Percentiles rank a stretch among this genome's conserved stretches.
Conservation (phyloP, 2,329 filamentous ascomycete genomes). For the Endoconidiophora laricicola region DNA sequence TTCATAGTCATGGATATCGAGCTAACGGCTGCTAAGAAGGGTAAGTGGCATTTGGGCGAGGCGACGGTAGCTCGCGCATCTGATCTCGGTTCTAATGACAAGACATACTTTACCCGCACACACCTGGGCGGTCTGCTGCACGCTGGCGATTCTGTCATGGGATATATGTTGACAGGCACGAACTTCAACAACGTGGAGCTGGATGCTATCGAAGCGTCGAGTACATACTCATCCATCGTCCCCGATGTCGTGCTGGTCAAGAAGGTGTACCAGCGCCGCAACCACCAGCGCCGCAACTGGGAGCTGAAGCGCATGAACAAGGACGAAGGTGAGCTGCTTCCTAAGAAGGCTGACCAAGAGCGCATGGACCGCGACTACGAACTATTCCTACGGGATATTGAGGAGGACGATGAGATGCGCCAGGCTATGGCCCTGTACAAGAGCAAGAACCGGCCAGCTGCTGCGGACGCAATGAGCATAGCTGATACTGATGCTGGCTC, state of each 20-base stretch:
- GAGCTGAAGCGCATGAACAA: constrained; percentile 82
- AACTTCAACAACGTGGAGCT: constrained; percentile 86
- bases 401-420: constrained; percentile 82
- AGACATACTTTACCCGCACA: constrained; percentile 75
- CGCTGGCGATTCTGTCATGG: constrained; percentile 80
- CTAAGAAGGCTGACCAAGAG: constrained; percentile 75
- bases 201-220: constrained; percentile 64
- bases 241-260: constrained; percentile 92
- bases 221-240: constrained; percentile 59
- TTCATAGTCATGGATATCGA: constrained; percentile 95
- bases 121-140: constrained; percentile 77
- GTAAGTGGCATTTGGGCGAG: constrained; percentile 72
- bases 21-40: constrained; percentile 54
- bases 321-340: constrained; percentile 75
- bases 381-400: constrained; percentile 89
- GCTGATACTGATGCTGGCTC: constrained; percentile 41
- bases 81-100: constrained; percentile 74
- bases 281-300: constrained; percentile 72
- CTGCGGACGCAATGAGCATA: constrained; percentile 50
- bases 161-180: constrained; percentile 76
- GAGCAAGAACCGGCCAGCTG: constrained; percentile 34
- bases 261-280: constrained; percentile 87
- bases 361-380: constrained; percentile 88
- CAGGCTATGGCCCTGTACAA: constrained; percentile 79
- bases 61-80: constrained; percentile 73